Conservation (phyloP, 2,329 filamentous ascomycete genomes). For the Ceratocystis cacaofunesta region DNA sequence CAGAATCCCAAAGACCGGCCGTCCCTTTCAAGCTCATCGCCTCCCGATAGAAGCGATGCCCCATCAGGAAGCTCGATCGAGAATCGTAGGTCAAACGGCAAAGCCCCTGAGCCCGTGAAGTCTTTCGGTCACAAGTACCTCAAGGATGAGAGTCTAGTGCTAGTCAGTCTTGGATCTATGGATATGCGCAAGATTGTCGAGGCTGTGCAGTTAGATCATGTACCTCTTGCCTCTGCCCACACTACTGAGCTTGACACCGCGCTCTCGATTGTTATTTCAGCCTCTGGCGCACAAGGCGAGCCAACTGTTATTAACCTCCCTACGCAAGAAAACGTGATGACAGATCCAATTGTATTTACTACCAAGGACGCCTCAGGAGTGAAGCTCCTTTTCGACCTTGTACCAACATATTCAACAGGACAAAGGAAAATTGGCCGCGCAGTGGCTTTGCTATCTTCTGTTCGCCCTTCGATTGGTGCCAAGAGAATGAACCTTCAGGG, state of each 20-base stretch:
- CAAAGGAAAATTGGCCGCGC: slow-evolving; percentile 72
- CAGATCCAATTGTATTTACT: slow-evolving; percentile 83
- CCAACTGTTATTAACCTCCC: slow-evolving; percentile 82
- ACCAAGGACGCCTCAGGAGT: slow-evolving; percentile 65
- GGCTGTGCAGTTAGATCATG: slow-evolving; percentile 73
- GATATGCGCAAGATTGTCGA: slow-evolving; percentile 71
- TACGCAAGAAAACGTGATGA: slow-evolving; percentile 83
- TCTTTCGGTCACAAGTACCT: slow-evolving; percentile 93
- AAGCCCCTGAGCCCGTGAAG: slow-evolving; percentile 66
- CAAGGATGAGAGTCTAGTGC: slow-evolving; percentile 71
- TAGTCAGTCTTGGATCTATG: slow-evolving; percentile 90
- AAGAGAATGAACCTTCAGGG: slow-evolving; percentile 87
- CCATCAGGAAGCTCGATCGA: slow-evolving; percentile 44
- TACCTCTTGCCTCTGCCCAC: slow-evolving; percentile 76
- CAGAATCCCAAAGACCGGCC: not conserved
- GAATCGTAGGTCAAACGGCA: slow-evolving; percentile 41
- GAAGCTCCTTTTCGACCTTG: slow-evolving; percentile 83
- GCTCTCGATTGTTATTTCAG: slow-evolving; percentile 78
- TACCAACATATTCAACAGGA: slow-evolving; percentile 86
- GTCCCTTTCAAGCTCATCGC: slow-evolving; percentile 11
- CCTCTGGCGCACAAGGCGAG: slow-evolving; percentile 71
- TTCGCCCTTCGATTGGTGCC: slow-evolving; percentile 68
- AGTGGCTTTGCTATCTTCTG: slow-evolving; percentile 72
- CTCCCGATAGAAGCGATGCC: slow-evolving; percentile 18
- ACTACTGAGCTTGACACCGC: slow-evolving; percentile 89